Evolutionary conservation across 2,329 filamentous ascomycete genomes (phyloP), one percentile per base, ranked within the genome.

Genomic region (Paecilomyces variotii): DNA sequence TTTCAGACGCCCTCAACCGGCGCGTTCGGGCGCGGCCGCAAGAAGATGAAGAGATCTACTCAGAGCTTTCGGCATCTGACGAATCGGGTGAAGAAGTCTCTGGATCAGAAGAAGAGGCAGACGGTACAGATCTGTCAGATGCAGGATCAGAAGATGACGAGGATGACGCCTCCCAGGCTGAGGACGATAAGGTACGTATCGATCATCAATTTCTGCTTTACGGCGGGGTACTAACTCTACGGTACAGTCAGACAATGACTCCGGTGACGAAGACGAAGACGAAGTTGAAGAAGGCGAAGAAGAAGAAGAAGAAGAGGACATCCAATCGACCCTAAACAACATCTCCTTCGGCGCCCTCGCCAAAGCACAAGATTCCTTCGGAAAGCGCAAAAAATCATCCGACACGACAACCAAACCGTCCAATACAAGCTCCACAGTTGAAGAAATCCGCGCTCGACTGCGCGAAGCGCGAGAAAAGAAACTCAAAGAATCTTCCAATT

Each of bases 311-410:
- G 66, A 71, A 32, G 72, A 74, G 52, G 72, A 72, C 64, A 66
- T 71, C 53, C 69, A 69, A 66, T 64, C 71, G 3, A 70, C 75
- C 34, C 74, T 87, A 59, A 80, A 78, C 67, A 80, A 79, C 61
- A 85, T 97, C 63, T 94, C 91, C 26, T 97, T 97, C 68, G 92
- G 91, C 62, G 89, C 90, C n/a, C 80, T 97, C 49, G 90, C 90
- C 63, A 90, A 90, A 79, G 92, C 91, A 1, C 90, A 96, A 77
- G 87, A 87, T 45, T 83, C 85, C 0, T 75, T 96, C 32, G 78
- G 77, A 64, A 75, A 73, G 58, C 65, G 56, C 56, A 70, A 67
- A 62, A 66, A 61, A 45, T 65, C 61, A 34, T 65, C 65, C 54
- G 54, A 62, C 35, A 67, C 61, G 52, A 58, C 54, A 10, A 67